Evolutionary conservation across 2,329 filamentous ascomycete species (phyloP), one percentile per base, ranked within the genome.

Genomic region (Zelopaecilomyces penicillatus): DNA sequence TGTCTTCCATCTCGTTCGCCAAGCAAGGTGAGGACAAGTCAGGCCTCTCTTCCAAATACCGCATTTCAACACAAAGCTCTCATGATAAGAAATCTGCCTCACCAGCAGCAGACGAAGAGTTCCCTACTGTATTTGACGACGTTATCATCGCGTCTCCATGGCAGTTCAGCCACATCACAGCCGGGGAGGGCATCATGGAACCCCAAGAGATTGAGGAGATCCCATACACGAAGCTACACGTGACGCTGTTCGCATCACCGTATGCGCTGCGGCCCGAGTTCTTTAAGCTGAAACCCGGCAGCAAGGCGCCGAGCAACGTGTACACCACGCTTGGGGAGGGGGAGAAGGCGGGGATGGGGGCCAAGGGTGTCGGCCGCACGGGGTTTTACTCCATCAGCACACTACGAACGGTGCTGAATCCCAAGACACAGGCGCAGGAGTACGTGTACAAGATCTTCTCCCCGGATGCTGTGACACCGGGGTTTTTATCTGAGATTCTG

Each of bases 331-430:
- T 96, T 0, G 78, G 76, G 3, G 64, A 72, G 2, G 71, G 71
- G 7, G 78, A 85, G 46, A 61, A 73, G n/a, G 55, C 70, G 5
- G 63, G 61, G 4, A 65, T 70, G 0, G 74, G 76, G 4, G 60
- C 65, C 3, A 65, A 77, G 7, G 83, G 82, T 0, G 83, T 81
- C 4, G 89, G 88, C 0, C 80, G 75, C 29, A 74, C 85, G 0
- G 82, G 82, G 1, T 96, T 97, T 72, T 96, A 85, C 73, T 90
- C 85, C 51, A 80, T 95, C 55, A 93, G 84, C 54, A 84, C 83
- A 1, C 72, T 95, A 28, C 74, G 77, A 10, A 73, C 70, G 1
- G 72, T 82, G 9, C 65, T 71, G 8, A 87, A 89, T 57, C 79
- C 82, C 2, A 65, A 64, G 37, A 79, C 76, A 0, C 58, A 63